phyloP scores from a whole-genome alignment of 169 alveolate genomes.

The Cryptosporidium felis region DNA sequence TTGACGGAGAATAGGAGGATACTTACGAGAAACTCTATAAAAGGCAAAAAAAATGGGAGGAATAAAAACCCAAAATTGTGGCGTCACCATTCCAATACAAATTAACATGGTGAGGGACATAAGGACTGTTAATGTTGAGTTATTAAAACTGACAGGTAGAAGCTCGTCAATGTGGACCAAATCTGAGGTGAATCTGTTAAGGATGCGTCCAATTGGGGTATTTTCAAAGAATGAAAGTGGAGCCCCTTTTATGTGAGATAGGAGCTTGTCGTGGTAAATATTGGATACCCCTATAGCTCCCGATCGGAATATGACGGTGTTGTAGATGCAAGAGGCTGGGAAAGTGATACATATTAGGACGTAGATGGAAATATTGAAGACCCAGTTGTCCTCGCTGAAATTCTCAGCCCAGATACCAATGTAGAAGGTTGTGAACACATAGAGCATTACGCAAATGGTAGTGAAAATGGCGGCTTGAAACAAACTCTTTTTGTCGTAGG shows the following conservation, averaged over 20 bases:
- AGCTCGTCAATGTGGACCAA: slow-evolving; percentile 72
- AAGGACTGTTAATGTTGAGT: slow-evolving; percentile 42
- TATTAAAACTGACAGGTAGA: slow-evolving; percentile 28
- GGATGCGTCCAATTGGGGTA: slow-evolving; percentile 82
- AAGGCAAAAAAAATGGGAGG: slow-evolving; percentile 62
- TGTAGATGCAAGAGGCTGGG: not conserved
- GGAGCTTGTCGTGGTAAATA: slow-evolving; percentile 28
- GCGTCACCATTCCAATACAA: slow-evolving; percentile 34
- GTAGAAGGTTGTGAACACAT: not conserved
- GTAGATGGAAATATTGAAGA: not conserved
- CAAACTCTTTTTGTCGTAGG: not conserved
- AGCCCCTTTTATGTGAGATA: slow-evolving; percentile 53
- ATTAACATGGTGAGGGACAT: slow-evolving; percentile 12
- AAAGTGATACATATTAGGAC: not conserved
- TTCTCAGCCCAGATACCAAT: slow-evolving; percentile 47
- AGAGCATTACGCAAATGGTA: not conserved
- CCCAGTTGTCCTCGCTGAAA: slow-evolving; percentile 2
- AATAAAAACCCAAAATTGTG: slow-evolving; percentile 32
- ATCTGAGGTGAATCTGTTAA: slow-evolving; percentile 83
- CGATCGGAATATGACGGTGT: not conserved
- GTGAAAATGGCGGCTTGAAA: not conserved
- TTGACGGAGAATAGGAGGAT: slow-evolving; percentile 62
- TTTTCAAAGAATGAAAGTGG: slow-evolving; percentile 81
- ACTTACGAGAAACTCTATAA: slow-evolving; percentile 35
- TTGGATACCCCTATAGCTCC: slow-evolving; percentile 20